These are phyloP conservation scores for Cercophora newfieldiana DNA, from an alignment of 495 filamentous ascomycete genomes.

Conservation along the genomic window DNA sequence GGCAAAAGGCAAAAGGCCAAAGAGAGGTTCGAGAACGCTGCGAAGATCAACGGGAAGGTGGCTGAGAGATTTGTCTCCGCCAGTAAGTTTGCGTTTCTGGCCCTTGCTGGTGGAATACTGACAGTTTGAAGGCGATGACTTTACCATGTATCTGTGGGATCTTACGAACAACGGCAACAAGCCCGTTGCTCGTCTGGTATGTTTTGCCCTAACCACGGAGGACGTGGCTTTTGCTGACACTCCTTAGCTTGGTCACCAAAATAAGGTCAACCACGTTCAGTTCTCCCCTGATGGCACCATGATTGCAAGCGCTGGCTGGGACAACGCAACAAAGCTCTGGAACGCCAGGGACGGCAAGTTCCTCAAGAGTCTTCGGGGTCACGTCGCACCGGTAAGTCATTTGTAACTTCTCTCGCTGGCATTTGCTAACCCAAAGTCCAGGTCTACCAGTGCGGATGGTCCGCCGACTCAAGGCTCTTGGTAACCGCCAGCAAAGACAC, in stretches of 20 bases:
- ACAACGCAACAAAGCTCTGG: conserved; percentile 59
- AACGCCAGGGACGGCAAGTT: conserved; percentile 67
- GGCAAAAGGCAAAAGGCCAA: conserved; percentile 74
- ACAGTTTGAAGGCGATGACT: conserved; percentile 70
- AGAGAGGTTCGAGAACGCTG: conserved; percentile 85
- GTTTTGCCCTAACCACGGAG: background rate
- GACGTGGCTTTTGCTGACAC: background rate
- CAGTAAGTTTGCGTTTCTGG: conserved; percentile 21
- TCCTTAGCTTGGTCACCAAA: conserved; percentile 74
- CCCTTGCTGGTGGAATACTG: background rate
- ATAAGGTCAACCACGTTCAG: conserved; percentile 91
- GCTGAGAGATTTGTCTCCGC: conserved; percentile 88
- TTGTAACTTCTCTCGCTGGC: too few relatives aligned
- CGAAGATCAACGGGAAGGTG: conserved; percentile 73
- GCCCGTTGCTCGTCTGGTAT: conserved; percentile 71
- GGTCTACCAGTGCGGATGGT: conserved; percentile 89
- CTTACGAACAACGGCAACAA: conserved; percentile 72
- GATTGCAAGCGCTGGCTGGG: conserved; percentile 86
- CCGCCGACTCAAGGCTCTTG: conserved; percentile 80
- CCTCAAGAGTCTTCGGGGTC: conserved; percentile 80
- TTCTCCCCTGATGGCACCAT: conserved; percentile 86
- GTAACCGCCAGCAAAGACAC: conserved; percentile 89
- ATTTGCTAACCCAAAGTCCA: background rate
- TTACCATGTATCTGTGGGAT: conserved; percentile 96
- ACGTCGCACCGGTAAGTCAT: conserved; percentile 68